Base-by-base conservation (phyloP, 192 early-diverging fungal species). In the Coemansia sp. region DNA sequence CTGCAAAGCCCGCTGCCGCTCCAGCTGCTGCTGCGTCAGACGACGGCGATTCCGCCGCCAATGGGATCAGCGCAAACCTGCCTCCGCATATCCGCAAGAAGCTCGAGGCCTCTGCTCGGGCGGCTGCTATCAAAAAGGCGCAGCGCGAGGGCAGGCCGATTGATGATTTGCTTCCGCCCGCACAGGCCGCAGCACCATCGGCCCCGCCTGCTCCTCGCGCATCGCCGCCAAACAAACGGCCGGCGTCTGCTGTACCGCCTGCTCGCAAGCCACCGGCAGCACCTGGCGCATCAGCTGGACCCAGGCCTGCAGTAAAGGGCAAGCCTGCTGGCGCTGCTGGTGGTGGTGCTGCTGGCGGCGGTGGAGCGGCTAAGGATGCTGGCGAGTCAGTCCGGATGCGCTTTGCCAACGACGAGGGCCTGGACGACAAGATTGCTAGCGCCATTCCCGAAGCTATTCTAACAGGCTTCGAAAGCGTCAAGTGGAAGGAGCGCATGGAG, bases 401-500 rank as follows among this genome's bases (percentile, higher is more conserved):
- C 34, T 66, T 85, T 17, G 83, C 83, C 26, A 91, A 91, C 19
- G 80, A 87, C 25, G 82, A 81, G 9, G 63, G 50, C 39, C 54
- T 84, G 32, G 85, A 84, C 39, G 82, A 84, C 8, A 68, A 68
- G 27, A 81, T 88, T 27, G 74, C 81, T 9, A 83, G 81, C 22
- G 76, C 80, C 15, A 58, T 90, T 45, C 78, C 85, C 4, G 80
- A 77, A 26, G 73, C 68, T 0, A 52, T 91, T 29, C 74, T 86
- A 34, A 62, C 63, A 4, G 76, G 85, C 26, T 77, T 95, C 38
- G 63, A 67, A 0, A 87, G 89, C 46, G 66, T 83, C 3, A 77
- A 78, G 42, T 99, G 96, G 96, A 99, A 99, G 57, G 76, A 81
- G 3, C 78, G 96, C 13, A 71, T 98, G 60, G 91, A 83, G 54